phyloP scores from a whole-genome alignment of 2,329 filamentous ascomycete genomes.

The Fusarium graminum region DNA sequence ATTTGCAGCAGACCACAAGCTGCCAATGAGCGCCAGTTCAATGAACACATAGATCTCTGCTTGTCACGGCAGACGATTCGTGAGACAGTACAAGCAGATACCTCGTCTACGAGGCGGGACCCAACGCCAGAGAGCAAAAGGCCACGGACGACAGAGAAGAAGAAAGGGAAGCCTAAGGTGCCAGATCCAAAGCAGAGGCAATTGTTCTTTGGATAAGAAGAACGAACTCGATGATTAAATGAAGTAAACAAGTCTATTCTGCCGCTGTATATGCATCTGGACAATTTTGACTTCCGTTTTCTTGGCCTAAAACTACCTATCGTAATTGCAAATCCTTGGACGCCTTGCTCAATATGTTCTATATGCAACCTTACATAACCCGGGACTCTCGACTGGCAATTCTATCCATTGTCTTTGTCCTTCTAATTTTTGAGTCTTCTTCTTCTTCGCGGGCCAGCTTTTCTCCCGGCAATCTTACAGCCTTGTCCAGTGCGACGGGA shows the following conservation, averaged over 20 bases:
- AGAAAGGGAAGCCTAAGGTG: constrained; percentile 53
- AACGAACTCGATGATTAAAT: constrained; percentile 14
- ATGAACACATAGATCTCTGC: constrained; percentile 92
- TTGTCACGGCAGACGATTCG: constrained; percentile 88
- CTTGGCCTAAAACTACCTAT: constrained; percentile 13
- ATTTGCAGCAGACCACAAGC: constrained; percentile 84
- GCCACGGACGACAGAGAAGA: constrained; percentile 55
- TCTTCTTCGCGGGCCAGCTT: constrained; percentile 50
- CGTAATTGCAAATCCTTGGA: constrained; percentile 25
- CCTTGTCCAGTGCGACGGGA: constrained; percentile 68
- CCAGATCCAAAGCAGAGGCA: constrained; percentile 64
- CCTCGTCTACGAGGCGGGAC: constrained; percentile 45
- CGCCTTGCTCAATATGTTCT: constrained; percentile 26
- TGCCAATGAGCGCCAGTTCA: constrained; percentile 82
- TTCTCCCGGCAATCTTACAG: constrained; percentile 60
- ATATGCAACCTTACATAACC: constrained; percentile 15
- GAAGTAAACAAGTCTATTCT: constrained; percentile 19
- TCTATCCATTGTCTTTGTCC: constrained; percentile 48
- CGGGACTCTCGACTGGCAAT: constrained; percentile 47
- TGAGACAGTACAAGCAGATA: constrained; percentile 76
- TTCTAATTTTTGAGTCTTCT: constrained; percentile 49
- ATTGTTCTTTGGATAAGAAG: constrained; percentile 63
- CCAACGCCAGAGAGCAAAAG: constrained; percentile 57
- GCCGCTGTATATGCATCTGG: constrained; percentile 4
- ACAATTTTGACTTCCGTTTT: constrained; percentile 19